Percentiles rank a stretch among this genome's conserved stretches.
Evolutionary conservation across 441 rosid genomes (phyloP).

Genomic region (Cnidoscolus chayamansa): DNA sequence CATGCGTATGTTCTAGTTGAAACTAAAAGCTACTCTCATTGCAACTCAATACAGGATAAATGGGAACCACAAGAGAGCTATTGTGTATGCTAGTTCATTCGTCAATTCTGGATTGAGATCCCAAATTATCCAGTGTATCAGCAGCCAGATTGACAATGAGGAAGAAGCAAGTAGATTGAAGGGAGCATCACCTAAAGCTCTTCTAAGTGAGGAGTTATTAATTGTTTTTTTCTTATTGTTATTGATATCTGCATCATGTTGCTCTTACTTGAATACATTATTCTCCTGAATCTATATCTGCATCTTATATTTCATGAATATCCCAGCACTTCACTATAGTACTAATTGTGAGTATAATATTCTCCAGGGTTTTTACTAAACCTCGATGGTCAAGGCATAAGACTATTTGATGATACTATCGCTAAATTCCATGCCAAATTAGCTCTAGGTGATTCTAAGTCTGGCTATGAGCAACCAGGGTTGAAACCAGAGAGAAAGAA

Average conservation of each 20-base stretch:
- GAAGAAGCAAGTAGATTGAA: conserved; percentile 28
- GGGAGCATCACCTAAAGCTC: conserved; percentile 45
- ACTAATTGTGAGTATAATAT: not conserved
- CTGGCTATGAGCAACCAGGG: conserved; percentile 22
- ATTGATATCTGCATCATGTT: not conserved
- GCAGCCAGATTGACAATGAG: conserved; percentile 29
- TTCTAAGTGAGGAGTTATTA: conserved; percentile 37
- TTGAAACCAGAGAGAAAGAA: conserved; percentile 23
- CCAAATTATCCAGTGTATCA: conserved; percentile 36
- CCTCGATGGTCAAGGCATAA: conserved; percentile 43
- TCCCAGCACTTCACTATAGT: not conserved
- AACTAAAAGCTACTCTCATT: not conserved
- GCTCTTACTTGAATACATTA: not conserved
- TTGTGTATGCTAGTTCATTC: conserved; percentile 41
- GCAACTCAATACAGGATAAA: conserved; percentile 32
- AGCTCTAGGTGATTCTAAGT: conserved; percentile 29
- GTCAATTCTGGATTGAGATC: conserved; percentile 33
- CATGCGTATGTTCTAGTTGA: no score
- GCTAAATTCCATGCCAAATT: conserved; percentile 39
- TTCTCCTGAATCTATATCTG: not conserved
- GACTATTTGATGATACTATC: conserved; percentile 32
- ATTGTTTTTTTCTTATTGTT: not conserved
- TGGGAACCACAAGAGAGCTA: conserved; percentile 43
- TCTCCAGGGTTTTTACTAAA: conserved; percentile 39
- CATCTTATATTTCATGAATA: not conserved